phyloP scores from a whole-genome alignment of 148 eudicot species.

The Amaranthus cruentus region DNA sequence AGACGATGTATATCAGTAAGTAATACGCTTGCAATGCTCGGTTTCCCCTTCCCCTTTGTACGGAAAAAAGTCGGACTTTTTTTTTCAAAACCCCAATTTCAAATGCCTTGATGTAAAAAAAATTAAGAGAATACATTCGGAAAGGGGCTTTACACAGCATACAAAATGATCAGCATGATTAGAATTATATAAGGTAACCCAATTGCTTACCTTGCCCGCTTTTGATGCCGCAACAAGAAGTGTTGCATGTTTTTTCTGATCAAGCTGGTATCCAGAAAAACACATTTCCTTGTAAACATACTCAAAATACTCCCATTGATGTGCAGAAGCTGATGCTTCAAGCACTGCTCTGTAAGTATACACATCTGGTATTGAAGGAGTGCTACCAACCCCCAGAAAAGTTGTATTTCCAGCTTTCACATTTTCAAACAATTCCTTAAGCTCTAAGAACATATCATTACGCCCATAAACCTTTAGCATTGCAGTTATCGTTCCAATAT shows the following conservation, averaged over 20 bases:
- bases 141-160: too few relatives aligned
- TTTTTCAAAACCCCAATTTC: too few relatives aligned
- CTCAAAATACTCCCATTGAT: slow-evolving; percentile 95
- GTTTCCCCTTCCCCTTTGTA: too few relatives aligned
- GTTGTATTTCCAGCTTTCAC: slow-evolving; percentile 28
- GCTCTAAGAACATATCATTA: slow-evolving; percentile 80
- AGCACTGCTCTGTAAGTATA: slow-evolving; percentile 74
- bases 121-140: background rate
- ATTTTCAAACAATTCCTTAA: slow-evolving; percentile 71
- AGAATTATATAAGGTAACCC: background rate
- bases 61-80: too few relatives aligned
- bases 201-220: slow-evolving; percentile 69
- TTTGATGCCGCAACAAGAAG: slow-evolving; percentile 76
- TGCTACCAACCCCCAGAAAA: slow-evolving; percentile 24
- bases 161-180: background rate
- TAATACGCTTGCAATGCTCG: too few relatives aligned
- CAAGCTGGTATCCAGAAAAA: slow-evolving; percentile 55
- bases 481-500: slow-evolving; percentile 73
- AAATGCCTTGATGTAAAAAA: too few relatives aligned
- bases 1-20: too few relatives aligned
- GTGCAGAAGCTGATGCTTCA: slow-evolving; percentile 64
- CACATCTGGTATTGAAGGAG: slow-evolving; percentile 47
- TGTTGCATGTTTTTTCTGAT: slow-evolving; percentile 51
- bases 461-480: slow-evolving; percentile 82
- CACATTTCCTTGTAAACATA: slow-evolving; percentile 81